These are phyloP conservation scores for Penicillium fuscoglaucum DNA, from an alignment of 2,329 filamentous ascomycete species.

Conservation along the genomic window DNA sequence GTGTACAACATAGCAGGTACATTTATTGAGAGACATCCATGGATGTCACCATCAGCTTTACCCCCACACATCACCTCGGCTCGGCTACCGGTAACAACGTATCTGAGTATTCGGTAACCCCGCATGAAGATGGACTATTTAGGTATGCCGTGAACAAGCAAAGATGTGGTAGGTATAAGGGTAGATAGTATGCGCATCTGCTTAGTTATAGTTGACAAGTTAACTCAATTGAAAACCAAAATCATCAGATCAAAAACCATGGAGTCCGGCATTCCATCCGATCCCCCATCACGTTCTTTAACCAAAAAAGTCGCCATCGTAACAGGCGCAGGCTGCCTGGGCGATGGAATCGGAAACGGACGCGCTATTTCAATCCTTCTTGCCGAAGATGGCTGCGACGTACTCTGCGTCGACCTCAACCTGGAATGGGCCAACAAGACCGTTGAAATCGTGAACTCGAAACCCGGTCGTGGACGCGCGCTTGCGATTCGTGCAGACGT, in stretches of 20 bases:
- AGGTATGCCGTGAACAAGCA: background rate
- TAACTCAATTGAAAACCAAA: background rate
- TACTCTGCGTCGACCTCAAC: constrained; percentile 60
- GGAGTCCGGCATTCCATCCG: constrained; percentile 17
- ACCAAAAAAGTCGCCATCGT: constrained; percentile 45
- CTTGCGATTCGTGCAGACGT: constrained; percentile 50
- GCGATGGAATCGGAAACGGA: constrained; percentile 63
- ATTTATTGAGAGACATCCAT: background rate
- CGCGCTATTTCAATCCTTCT: constrained; percentile 58
- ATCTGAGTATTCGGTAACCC: constrained; percentile 1
- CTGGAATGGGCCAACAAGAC: constrained; percentile 54
- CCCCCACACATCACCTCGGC: constrained; percentile 14
- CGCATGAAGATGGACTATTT: constrained; percentile 3
- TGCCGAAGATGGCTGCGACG: constrained; percentile 58
- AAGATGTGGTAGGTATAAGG: background rate
- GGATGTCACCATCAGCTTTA: background rate
- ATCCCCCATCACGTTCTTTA: constrained; percentile 27
- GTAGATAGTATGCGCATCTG: background rate
- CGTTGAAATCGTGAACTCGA: constrained; percentile 52
- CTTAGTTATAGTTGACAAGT: background rate
- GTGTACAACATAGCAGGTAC: background rate
- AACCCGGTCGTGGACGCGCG: constrained; percentile 39
- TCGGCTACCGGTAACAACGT: constrained; percentile 15
- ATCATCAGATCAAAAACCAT: constrained; percentile 8
- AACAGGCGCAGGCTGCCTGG: constrained; percentile 59